phyloP scores from a whole-genome alignment of 2,329 filamentous ascomycete genomes.

The Botrytis paeoniae region DNA sequence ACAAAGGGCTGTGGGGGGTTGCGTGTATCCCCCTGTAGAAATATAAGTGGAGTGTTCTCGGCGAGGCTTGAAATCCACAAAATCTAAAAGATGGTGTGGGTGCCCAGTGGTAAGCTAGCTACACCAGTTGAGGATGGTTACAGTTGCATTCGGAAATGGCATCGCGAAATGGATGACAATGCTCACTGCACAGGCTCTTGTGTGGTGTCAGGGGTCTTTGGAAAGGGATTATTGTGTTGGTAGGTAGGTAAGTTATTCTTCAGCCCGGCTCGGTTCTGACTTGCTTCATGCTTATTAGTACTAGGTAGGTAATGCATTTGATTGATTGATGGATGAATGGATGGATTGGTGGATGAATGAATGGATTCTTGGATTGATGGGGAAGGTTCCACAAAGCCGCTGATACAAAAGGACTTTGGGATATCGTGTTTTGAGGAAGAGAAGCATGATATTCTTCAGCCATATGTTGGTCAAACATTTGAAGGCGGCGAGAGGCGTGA shows the following conservation, averaged over 20 bases:
- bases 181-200: slow-evolving; percentile 11
- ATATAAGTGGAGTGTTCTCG: slow-evolving; percentile 1
- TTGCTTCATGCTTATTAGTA: slow-evolving; percentile 5
- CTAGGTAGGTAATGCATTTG: neutral
- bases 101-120: neutral
- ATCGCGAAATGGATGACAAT: slow-evolving; percentile 17
- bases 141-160: slow-evolving; percentile 20
- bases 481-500: neutral
- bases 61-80: slow-evolving; percentile 10
- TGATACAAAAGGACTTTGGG: neutral
- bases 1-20: slow-evolving; percentile 10
- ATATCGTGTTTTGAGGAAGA: neutral
- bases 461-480: neutral
- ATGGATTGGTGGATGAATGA: neutral
- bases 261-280: slow-evolving; percentile 6
- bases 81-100: slow-evolving; percentile 1
- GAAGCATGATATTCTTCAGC: neutral
- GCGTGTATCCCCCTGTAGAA: slow-evolving; percentile 3
- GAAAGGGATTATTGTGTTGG: slow-evolving; percentile 8
- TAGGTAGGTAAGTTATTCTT: slow-evolving; percentile 4
- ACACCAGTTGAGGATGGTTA: slow-evolving; percentile 15
- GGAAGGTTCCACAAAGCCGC: neutral
- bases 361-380: neutral
- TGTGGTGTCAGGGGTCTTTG: slow-evolving; percentile 12
- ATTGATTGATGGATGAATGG: neutral